phyloP scores from a whole-genome alignment of 2,329 filamentous ascomycete species.

The Sordariomycetes sp. region DNA sequence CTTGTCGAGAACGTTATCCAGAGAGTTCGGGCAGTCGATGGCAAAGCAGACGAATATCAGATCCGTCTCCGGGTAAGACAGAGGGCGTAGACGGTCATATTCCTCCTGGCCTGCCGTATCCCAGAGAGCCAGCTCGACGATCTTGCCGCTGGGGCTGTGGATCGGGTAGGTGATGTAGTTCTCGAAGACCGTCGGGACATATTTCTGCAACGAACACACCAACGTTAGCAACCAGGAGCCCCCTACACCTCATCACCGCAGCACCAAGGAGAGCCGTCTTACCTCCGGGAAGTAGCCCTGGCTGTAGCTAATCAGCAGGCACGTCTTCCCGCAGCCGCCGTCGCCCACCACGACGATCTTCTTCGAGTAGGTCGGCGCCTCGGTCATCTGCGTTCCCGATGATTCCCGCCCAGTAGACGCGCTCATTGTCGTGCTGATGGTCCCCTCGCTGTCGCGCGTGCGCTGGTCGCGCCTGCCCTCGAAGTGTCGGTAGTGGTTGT shows the following conservation, averaged over 20 bases:
- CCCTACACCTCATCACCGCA: background rate
- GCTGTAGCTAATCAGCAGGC: conserved; percentile 95
- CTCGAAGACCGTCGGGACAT: conserved; percentile 97
- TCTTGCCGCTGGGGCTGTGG: conserved; percentile 81
- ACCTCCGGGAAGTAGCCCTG: conserved; percentile 99
- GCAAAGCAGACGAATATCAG: conserved; percentile 98
- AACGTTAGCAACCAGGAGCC: background rate
- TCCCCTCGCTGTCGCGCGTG: conserved; percentile 74
- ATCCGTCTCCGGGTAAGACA: conserved; percentile 97
- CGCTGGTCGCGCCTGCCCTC: conserved; percentile 31
- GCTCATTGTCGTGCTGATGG: conserved; percentile 76
- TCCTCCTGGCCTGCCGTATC: conserved; percentile 98
- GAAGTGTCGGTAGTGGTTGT: conserved; percentile 4
- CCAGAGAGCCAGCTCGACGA: conserved; percentile 93
- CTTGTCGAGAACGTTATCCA: conserved; percentile 99
- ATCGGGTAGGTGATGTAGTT: conserved; percentile 98
- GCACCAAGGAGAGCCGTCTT: conserved; percentile 15
- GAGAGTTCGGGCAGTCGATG: conserved; percentile 94
- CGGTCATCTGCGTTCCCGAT: conserved; percentile 74
- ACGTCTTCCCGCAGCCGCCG: conserved; percentile 97
- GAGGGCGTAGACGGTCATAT: conserved; percentile 88
- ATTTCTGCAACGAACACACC: conserved; percentile 67
- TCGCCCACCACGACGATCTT: conserved; percentile 99
- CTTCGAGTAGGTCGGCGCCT: conserved; percentile 90
- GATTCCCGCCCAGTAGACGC: conserved; percentile 66